Base-by-base conservation (phyloP, 352 stramenopile genomes). In the Aphanomyces euteiches region DNA sequence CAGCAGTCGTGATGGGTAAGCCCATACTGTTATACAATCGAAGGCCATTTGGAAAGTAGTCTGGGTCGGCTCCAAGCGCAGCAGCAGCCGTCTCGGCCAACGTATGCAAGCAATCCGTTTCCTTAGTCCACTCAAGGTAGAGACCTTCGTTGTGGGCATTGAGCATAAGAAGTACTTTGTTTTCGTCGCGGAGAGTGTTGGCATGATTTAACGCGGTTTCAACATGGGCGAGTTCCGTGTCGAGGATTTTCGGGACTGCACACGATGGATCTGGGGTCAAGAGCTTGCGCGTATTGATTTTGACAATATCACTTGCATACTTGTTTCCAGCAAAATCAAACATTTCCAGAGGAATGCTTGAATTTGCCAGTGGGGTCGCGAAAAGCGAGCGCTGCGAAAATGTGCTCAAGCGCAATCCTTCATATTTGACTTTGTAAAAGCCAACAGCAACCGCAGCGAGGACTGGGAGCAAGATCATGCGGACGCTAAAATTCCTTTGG, bases 111-210 rank as follows among this genome's bases (percentile, higher is more conserved):
- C 83, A 60, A 38, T 58, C 48, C 10, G 47, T 59, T 41, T 77
- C 69, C 17, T 69, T 61, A 1, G 47, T 43, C 79, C 75, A 92
- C 7, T 72, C 68, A 36, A 89, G 38, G 53, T 75, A 79, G 3
- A 89, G 5, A 34, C 81, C 83, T 15, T 87, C 77, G 67, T 90
- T 85, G 53, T 87, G 56, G 34, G 82, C 82, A 40, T 90, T 92
- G 40, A 90, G 77, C 79, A 87, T 28, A 7, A 73, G n/a, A n/a
- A 73, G 19, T 38, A 68, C 67, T 4, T n/a, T 15, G 36, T 73
- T 73, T 17, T 68, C 17, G 15, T 54, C 40, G 15, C 56, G 67
- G n/a, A 73, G 59, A 0, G 45, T 60, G 8, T 60, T 37, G 54
- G 54, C 19, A 36, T 68, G 67, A 10, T 45, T 71, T 40, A 88